These are phyloP conservation scores for Leptographium flavum DNA, from an alignment of 2,329 filamentous ascomycete species.

Conservation along the genomic window DNA sequence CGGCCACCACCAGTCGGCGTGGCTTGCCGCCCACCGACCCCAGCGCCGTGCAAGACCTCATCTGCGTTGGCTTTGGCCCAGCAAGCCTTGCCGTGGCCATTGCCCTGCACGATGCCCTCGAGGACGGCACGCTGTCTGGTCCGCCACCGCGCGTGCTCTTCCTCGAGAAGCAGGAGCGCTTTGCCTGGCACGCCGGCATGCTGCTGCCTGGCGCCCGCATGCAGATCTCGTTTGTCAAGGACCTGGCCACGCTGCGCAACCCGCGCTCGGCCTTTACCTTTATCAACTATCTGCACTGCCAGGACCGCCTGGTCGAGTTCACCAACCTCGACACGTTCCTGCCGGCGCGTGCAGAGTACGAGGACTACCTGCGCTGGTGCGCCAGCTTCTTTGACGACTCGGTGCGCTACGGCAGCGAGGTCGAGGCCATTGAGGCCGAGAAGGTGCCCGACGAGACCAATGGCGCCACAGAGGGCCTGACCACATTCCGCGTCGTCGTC, in stretches of 20 bases:
- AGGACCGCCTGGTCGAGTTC: slow-evolving; percentile 74
- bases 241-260: slow-evolving; percentile 78
- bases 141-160: slow-evolving; percentile 61
- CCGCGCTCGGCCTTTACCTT: slow-evolving; percentile 89
- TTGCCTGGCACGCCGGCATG: slow-evolving; percentile 94
- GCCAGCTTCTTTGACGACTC: slow-evolving; percentile 60
- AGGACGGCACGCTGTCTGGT: slow-evolving; percentile 29
- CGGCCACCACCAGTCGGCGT: neutral
- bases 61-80: slow-evolving; percentile 88
- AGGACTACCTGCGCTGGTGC: slow-evolving; percentile 93
- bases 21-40: slow-evolving; percentile 12
- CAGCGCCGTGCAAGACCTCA: slow-evolving; percentile 62
- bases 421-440: slow-evolving; percentile 52
- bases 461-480: slow-evolving; percentile 38
- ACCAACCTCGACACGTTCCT: slow-evolving; percentile 83
- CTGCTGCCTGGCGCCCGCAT: slow-evolving; percentile 84
- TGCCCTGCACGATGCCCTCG: slow-evolving; percentile 69
- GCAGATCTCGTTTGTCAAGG: slow-evolving; percentile 97
- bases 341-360: slow-evolving; percentile 75
- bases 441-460: slow-evolving; percentile 35
- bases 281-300: slow-evolving; percentile 78
- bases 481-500: slow-evolving; percentile 54
- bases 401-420: slow-evolving; percentile 67
- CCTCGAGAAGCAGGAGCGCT: slow-evolving; percentile 68
- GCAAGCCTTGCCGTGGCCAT: slow-evolving; percentile 82